These are phyloP conservation scores for Strigomonas oncopelti DNA, from an alignment of 208 protist genomes.

Conservation along the genomic window DNA sequence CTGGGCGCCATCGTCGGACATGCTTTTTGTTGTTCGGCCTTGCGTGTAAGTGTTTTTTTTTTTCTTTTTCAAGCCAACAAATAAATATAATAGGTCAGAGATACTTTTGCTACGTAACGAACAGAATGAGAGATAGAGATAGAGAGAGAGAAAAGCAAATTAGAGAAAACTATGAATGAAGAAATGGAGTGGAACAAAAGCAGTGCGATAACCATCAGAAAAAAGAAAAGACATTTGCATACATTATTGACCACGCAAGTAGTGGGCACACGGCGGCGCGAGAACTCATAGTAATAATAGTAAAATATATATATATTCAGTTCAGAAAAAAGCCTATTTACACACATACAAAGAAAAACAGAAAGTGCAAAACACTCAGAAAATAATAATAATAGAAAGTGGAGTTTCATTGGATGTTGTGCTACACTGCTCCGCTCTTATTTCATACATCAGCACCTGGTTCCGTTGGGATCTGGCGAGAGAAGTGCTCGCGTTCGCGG, in stretches of 20 bases:
- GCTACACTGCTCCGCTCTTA: not conserved
- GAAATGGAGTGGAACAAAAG: too few relatives aligned
- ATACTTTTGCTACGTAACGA: constrained; percentile 13
- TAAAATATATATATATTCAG: too few relatives aligned
- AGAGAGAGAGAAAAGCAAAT: constrained; percentile 2
- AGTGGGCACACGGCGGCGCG: too few relatives aligned
- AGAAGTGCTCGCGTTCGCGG: constrained; percentile 65
- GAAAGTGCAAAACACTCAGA: not conserved
- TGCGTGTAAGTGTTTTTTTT: constrained; percentile 3
- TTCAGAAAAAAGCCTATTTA: too few relatives aligned
- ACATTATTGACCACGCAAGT: too few relatives aligned
- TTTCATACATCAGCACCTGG: constrained; percentile 35
- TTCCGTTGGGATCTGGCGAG: constrained; percentile 52
- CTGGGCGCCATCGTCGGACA: constrained; percentile 63
- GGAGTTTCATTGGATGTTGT: not conserved
- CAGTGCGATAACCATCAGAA: too few relatives aligned
- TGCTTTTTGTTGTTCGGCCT: constrained; percentile 1
- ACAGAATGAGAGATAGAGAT: not conserved
- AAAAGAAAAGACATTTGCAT: too few relatives aligned
- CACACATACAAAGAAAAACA: not conserved
- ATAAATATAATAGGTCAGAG: constrained; percentile 12
- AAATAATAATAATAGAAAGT: not conserved
- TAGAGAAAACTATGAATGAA: too few relatives aligned
- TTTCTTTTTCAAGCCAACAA: constrained; percentile 11
- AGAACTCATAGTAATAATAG: too few relatives aligned